Percentiles rank a stretch among this genome's conserved stretches.
These are phyloP conservation scores for Nicotiana tomentosiformis DNA, from an alignment of 257 asterid genomes.

Conservation along the genomic window DNA sequence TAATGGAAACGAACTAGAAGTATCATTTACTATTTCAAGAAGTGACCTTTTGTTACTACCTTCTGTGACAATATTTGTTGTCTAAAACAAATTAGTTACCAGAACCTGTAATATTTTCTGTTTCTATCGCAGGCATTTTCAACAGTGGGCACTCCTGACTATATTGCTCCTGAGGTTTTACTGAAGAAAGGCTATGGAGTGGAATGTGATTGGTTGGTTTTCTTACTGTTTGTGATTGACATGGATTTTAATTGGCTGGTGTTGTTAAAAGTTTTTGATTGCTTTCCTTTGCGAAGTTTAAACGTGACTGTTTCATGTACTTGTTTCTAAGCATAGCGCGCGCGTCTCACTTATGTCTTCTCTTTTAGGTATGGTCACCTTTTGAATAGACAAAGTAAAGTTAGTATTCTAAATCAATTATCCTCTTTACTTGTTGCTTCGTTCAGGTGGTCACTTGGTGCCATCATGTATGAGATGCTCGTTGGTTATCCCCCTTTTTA, in stretches of 20 bases:
- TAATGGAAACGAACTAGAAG: background rate
- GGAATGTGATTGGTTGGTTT: conserved; percentile 88
- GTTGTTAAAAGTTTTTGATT: no score
- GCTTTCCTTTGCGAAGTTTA: no score
- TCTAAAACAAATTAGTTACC: background rate
- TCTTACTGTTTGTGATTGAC: background rate
- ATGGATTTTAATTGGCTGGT: background rate
- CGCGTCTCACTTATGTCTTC: background rate
- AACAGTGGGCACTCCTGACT: conserved; percentile 94
- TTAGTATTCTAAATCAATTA: background rate
- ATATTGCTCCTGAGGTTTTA: conserved; percentile 93
- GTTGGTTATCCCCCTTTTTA: conserved; percentile 90
- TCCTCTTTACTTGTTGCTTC: conserved; percentile 4
- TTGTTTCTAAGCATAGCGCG: background rate
- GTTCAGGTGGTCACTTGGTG: conserved; percentile 95
- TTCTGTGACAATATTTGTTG: background rate
- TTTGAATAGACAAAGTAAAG: background rate
- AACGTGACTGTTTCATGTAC: background rate
- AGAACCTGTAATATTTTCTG: background rate
- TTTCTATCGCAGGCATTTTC: conserved; percentile 65
- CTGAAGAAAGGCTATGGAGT: conserved; percentile 72
- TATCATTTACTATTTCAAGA: background rate
- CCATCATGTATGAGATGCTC: conserved; percentile 89
- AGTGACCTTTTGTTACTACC: background rate
- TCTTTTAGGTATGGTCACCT: background rate